Percentiles rank a stretch among this genome's conserved stretches.
Evolutionary conservation across 352 stramenopile species (phyloP).

Genomic region (Phytopythium vexans): DNA sequence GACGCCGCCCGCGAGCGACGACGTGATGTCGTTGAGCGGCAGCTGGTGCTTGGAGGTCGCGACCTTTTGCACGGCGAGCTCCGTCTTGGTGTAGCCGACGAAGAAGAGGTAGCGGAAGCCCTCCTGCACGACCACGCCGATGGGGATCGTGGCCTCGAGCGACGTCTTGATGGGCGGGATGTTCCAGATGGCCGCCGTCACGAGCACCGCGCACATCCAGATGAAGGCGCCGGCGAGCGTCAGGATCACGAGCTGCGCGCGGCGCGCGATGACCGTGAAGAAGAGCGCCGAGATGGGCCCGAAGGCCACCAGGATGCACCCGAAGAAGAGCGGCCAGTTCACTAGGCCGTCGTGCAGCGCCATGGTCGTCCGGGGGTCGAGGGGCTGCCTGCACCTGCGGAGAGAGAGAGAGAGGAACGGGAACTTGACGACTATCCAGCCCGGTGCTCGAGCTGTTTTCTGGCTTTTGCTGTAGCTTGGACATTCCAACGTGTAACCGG

Average conservation of each 20-base stretch:
- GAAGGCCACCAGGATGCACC: constrained; percentile 78
- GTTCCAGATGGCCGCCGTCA: constrained; percentile 71
- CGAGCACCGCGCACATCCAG: constrained; percentile 78
- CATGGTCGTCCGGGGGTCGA: constrained; percentile 26
- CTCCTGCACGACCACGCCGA: constrained; percentile 73
- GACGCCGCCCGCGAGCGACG: constrained; percentile 70
- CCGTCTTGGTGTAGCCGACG: constrained; percentile 70
- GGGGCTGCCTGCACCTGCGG: no score
- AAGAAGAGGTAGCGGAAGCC: constrained; percentile 70
- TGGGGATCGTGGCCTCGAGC: constrained; percentile 65
- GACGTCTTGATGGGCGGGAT: constrained; percentile 72
- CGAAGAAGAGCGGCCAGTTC: constrained; percentile 85
- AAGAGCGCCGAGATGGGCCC: constrained; percentile 71
- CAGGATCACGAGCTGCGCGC: constrained; percentile 83
- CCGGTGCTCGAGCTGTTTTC: no score
- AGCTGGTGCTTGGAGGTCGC: constrained; percentile 74
- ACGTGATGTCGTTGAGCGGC: constrained; percentile 84
- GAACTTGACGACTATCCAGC: no score
- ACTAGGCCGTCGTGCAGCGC: constrained; percentile 62
- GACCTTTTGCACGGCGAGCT: constrained; percentile 70
- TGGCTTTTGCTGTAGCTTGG: no score
- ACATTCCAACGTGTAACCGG: no score
- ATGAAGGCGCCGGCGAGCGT: constrained; percentile 76
- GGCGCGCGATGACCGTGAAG: constrained; percentile 74
- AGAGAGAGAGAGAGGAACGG: no score